These are phyloP conservation scores for Eucalyptus globulus DNA, from an alignment of 345 rosid species.

Conservation along the genomic window DNA sequence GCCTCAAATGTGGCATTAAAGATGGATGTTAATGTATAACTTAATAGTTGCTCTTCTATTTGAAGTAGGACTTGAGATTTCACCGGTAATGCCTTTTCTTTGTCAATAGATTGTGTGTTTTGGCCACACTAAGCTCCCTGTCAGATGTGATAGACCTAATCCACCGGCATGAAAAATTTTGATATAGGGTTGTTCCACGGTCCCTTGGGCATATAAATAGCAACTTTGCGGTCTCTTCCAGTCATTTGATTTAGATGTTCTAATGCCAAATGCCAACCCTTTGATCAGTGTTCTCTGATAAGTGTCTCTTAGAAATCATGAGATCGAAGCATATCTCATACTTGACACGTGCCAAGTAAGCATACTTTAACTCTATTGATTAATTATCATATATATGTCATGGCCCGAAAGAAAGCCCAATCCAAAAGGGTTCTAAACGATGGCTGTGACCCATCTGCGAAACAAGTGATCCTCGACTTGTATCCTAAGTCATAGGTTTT, in stretches of 20 bases:
- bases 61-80: neutral
- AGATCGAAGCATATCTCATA: neutral
- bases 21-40: neutral
- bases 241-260: neutral
- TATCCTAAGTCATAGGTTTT: too few relatives aligned
- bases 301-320: neutral
- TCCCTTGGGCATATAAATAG: neutral
- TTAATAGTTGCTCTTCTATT: neutral
- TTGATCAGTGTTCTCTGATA: neutral
- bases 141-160: neutral
- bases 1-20: neutral
- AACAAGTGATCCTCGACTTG: too few relatives aligned
- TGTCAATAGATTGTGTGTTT: neutral
- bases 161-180: neutral
- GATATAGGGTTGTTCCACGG: neutral
- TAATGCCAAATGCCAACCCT: neutral
- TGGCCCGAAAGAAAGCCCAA: rapidly evolving
- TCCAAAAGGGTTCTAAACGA: too few relatives aligned
- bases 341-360: neutral
- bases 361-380: neutral
- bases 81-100: neutral
- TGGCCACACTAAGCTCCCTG: neutral
- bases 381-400: too few relatives aligned
- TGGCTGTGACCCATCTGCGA: rapidly evolving
- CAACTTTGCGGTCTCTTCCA: neutral